phyloP scores from a whole-genome alignment of 306 rosid genomes.

The Vicia faba region DNA sequence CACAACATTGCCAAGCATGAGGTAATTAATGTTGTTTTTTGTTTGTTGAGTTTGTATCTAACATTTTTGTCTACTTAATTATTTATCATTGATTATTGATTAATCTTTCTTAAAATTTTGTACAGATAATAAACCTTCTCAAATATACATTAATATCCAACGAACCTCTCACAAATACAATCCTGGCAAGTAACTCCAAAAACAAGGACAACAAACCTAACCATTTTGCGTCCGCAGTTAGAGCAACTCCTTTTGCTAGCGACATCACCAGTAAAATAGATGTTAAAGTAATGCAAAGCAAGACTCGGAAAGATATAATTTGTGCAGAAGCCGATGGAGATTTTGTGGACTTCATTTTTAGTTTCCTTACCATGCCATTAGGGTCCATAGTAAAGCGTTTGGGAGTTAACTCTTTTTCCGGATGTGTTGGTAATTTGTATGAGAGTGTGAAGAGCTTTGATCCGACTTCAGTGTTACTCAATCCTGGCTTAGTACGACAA shows the following conservation, averaged over 20 bases:
- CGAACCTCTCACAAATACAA: constrained; percentile 32
- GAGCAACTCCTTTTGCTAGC: background rate
- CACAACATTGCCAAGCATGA: no score
- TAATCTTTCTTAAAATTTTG: background rate
- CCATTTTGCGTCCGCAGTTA: background rate
- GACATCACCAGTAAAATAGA: constrained; percentile 6
- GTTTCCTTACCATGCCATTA: constrained; percentile 32
- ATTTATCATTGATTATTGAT: no score
- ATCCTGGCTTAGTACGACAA: constrained; percentile 29
- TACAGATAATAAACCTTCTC: background rate
- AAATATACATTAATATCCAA: background rate
- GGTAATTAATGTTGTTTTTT: no score
- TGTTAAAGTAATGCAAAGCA: constrained; percentile 30
- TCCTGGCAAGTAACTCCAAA: constrained; percentile 9
- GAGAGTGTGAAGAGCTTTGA: constrained; percentile 22
- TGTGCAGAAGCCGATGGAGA: constrained; percentile 30
- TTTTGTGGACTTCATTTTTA: constrained; percentile 38
- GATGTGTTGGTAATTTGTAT: constrained; percentile 38
- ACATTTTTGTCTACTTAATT: no score
- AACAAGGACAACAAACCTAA: background rate
- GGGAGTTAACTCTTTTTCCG: constrained; percentile 11
- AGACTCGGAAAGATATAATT: constrained; percentile 16
- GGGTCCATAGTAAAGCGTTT: constrained; percentile 28
- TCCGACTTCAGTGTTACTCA: constrained; percentile 26
- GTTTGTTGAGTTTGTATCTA: no score